Base-by-base conservation (phyloP, 2,329 filamentous ascomycete genomes). In the Tolypocladium tundrense region DNA sequence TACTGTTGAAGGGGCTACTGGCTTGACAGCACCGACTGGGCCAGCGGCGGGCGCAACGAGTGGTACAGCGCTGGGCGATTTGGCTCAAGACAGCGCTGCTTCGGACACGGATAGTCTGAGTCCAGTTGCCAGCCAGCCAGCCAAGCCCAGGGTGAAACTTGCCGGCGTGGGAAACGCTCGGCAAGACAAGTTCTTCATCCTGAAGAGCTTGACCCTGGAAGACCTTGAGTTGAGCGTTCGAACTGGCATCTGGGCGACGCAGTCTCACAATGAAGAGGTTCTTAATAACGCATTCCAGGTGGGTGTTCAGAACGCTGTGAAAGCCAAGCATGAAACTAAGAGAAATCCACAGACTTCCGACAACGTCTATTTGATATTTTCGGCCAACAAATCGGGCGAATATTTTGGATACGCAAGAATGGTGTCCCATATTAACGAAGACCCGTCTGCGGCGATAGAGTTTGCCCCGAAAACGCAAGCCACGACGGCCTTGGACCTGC, bases 391-490 rank as follows among this genome's bases (percentile, higher is more conserved):
- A 68, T 97, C 93, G 0, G 93, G 93, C 14, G 93, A 97, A 72
- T 97, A 97, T 69, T 97, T 94, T 73, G 93, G 93, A 24, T 97
- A 96, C 68, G 93, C 92, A 24, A 85, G 88, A 42, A 97, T 97
- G 93, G 77, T 80, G 11, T 96, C 93, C 27, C 78, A 85, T 4
- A 96, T 97, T 66, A 86, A 88, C 64, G 83, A 92, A 57, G 88
- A 96, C 63, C 85, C 87, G 13, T 79, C 80, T 0, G 83, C 86
- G 1, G 83, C 85, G 0, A 84, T 89, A 54, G 80, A 88, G 67
- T 87, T 90, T 71, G 84, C 85, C 5, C 85, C 85, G 1, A 84
- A 85, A 63, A 77, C 80, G 9, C 85, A 88, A 60, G 73, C 79
- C 14, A 71, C 79, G 8, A 80, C 76, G 61, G 81, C 84, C 33